phyloP scores from a whole-genome alignment of 176 grass and related monocot genomes.

The Lolium rigidum region DNA sequence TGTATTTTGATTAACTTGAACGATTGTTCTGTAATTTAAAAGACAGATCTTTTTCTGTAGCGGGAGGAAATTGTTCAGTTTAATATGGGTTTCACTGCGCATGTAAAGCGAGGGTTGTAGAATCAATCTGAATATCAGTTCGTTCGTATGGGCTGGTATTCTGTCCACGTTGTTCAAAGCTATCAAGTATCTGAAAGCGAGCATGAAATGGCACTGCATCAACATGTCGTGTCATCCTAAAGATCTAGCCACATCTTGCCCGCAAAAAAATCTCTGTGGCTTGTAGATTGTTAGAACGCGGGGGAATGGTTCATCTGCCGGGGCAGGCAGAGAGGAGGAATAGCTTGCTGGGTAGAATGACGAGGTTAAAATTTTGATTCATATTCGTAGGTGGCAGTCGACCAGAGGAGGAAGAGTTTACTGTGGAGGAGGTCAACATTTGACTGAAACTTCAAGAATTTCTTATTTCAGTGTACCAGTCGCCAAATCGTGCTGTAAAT shows the following conservation, averaged over 20 bases:
- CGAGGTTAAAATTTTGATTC: too few relatives aligned
- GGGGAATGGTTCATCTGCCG: too few relatives aligned
- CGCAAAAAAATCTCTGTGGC: too few relatives aligned
- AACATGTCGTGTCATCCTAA: neutral
- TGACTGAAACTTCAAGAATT: neutral
- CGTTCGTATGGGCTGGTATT: neutral
- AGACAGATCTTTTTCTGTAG: neutral
- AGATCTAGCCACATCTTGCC: neutral
- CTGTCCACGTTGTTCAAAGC: neutral
- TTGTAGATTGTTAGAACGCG: too few relatives aligned
- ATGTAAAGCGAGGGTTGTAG: neutral
- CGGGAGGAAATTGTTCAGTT: neutral
- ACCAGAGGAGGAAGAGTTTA: neutral
- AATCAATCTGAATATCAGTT: neutral
- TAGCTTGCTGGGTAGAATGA: too few relatives aligned
- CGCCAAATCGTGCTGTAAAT: neutral
- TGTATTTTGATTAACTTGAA: conserved; percentile 22
- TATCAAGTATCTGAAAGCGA: neutral
- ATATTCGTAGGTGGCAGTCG: neutral
- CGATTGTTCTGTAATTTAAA: conserved; percentile 23
- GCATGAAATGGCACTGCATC: too few relatives aligned
- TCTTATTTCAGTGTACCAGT: neutral
- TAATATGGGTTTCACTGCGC: neutral
- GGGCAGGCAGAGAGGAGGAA: too few relatives aligned
- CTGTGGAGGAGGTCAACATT: neutral